Conservation (phyloP, 495 filamentous ascomycete species). For the Annulohypoxylon stygium region DNA sequence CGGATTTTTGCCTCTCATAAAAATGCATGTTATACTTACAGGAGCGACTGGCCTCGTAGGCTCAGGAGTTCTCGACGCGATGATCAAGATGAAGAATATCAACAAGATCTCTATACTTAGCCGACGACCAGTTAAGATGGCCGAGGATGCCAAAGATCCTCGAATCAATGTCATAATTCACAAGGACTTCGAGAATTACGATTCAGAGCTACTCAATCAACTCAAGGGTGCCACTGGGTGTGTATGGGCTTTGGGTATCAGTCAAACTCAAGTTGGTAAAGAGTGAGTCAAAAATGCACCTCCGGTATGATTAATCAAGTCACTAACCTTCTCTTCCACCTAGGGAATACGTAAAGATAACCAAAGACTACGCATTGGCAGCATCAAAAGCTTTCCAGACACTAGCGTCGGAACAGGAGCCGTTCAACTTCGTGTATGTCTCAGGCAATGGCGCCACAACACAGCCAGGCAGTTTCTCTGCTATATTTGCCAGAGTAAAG, state of each 20-base stretch:
- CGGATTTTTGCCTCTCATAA: background rate
- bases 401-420: slow-evolving; percentile 55
- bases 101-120: slow-evolving; percentile 75
- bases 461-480: slow-evolving; percentile 63
- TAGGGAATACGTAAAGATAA: slow-evolving; percentile 77
- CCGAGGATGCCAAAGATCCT: slow-evolving; percentile 67
- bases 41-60: slow-evolving; percentile 82
- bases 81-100: slow-evolving; percentile 69
- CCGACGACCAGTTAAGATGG: slow-evolving; percentile 73
- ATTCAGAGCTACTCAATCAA: slow-evolving; percentile 66
- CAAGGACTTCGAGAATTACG: slow-evolving; percentile 72
- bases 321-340: background rate
- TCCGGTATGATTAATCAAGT: background rate
- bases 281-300: slow-evolving; percentile 60
- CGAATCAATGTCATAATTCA: slow-evolving; percentile 74
- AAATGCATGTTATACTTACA: slow-evolving; percentile 80
- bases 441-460: slow-evolving; percentile 70
- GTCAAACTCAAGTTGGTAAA: slow-evolving; percentile 68
- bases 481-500: slow-evolving; percentile 71
- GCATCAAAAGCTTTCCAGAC: slow-evolving; percentile 72
- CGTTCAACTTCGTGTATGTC: slow-evolving; percentile 78
- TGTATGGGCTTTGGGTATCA: slow-evolving; percentile 79
- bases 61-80: slow-evolving; percentile 71
- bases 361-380: slow-evolving; percentile 71
- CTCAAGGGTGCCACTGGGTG: slow-evolving; percentile 73